A percentile compares a stretch with the other conserved stretches of the same genome.
Conservation (phyloP, 225 moss, liverwort and hornwort genomes). For the Ulota crispa region DNA sequence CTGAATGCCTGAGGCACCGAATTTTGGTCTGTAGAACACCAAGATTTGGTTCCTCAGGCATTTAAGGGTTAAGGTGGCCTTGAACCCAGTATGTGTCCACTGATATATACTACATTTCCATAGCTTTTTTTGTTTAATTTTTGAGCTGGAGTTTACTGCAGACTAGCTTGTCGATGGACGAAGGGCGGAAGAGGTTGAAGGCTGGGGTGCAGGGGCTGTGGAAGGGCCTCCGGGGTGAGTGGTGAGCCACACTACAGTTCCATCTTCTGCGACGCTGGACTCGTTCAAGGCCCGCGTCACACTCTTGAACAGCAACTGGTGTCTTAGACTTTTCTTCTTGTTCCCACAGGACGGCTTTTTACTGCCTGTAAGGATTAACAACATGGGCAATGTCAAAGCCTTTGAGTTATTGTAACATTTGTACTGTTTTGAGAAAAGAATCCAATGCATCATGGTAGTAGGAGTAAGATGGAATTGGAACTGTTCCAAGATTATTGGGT, state of each 20-base stretch:
- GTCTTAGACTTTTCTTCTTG: conserved; percentile 46
- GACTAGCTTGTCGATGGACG: conserved; percentile 29
- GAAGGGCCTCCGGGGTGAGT: conserved; percentile 17
- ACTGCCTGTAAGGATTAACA: conserved; percentile 10
- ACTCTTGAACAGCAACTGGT: conserved; percentile 40
- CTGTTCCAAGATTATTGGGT: background rate
- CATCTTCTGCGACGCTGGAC: conserved; percentile 33
- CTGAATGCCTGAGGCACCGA: no score
- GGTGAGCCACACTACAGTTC: conserved; percentile 31
- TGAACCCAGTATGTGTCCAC: no score
- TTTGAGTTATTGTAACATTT: background rate
- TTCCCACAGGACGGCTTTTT: background rate
- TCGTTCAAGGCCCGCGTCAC: conserved; percentile 36
- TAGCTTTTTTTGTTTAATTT: no score
- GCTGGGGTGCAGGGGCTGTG: background rate
- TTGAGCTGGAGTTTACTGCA: no score
- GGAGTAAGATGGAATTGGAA: background rate
- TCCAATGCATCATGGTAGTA: background rate
- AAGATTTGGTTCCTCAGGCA: no score
- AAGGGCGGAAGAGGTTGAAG: conserved; percentile 20
- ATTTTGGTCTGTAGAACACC: no score
- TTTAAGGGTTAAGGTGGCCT: no score
- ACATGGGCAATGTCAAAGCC: background rate
- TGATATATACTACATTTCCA: no score
- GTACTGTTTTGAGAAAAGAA: background rate